A percentile compares a stretch with the other conserved stretches of the same genome.
phyloP scores from a whole-genome alignment of 2,329 filamentous ascomycete species.

The Alternaria sp. region DNA sequence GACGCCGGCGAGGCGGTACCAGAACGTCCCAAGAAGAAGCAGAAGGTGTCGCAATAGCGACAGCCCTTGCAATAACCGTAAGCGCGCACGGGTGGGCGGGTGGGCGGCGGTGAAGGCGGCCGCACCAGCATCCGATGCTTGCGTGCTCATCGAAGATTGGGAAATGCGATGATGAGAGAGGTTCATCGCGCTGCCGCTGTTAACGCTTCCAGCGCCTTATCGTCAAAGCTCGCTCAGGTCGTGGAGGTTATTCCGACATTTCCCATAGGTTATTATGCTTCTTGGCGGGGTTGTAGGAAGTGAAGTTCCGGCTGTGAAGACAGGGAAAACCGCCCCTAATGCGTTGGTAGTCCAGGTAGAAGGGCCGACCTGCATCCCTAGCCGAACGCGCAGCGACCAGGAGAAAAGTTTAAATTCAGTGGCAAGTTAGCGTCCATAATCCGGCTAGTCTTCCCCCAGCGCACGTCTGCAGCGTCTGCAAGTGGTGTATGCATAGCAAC shows the following conservation, averaged over 20 bases:
- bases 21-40: slow-evolving; percentile 69
- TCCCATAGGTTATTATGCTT: slow-evolving; percentile 23
- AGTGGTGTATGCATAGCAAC: slow-evolving; percentile 29
- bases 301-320: slow-evolving; percentile 23
- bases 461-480: slow-evolving; percentile 12
- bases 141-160: slow-evolving; percentile 22
- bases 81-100: slow-evolving; percentile 15
- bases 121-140: slow-evolving; percentile 27
- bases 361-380: slow-evolving; percentile 30
- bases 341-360: slow-evolving; percentile 24
- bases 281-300: slow-evolving; percentile 22
- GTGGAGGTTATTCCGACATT: slow-evolving; percentile 28
- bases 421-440: slow-evolving; percentile 36
- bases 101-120: slow-evolving; percentile 29
- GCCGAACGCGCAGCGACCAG: slow-evolving; percentile 19
- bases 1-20: slow-evolving; percentile 58
- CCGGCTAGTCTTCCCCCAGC: slow-evolving; percentile 23
- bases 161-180: slow-evolving; percentile 27
- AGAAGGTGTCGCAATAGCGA: slow-evolving; percentile 56
- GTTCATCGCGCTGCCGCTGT: slow-evolving; percentile 20
- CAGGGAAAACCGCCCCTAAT: slow-evolving; percentile 19
- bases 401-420: slow-evolving; percentile 35
- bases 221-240: slow-evolving; percentile 1
- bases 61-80: slow-evolving; percentile 6
- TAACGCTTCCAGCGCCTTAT: slow-evolving; percentile 10